Percentiles rank a stretch among this genome's conserved stretches.
These are phyloP conservation scores for Saururus chinensis DNA, from an alignment of 164 flowering plant species.

Conservation along the genomic window DNA sequence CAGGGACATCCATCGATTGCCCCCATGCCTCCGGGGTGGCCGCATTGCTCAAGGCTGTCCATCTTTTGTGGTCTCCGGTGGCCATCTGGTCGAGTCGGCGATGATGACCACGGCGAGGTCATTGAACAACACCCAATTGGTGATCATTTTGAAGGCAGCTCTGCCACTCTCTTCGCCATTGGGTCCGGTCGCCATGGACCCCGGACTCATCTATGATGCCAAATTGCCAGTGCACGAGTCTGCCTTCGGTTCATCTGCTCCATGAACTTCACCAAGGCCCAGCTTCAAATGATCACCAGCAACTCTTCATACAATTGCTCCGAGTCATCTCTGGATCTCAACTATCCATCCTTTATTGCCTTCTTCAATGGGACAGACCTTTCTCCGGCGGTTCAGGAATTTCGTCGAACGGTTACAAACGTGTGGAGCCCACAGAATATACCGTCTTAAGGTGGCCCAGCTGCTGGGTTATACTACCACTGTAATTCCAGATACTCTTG, in stretches of 20 bases:
- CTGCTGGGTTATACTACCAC: constrained; percentile 60
- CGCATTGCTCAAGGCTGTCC: too few relatives aligned
- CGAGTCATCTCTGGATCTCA: constrained; percentile 36
- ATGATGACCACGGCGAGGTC: constrained; percentile 30
- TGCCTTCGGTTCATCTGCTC: constrained; percentile 35
- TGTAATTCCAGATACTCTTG: too few relatives aligned
- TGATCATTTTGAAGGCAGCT: constrained; percentile 12
- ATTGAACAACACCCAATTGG: constrained; percentile 17
- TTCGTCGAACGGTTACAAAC: constrained; percentile 57
- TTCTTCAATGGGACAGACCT: too few relatives aligned
- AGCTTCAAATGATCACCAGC: constrained; percentile 25
- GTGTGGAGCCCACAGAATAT: constrained; percentile 60
- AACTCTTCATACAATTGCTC: not conserved
- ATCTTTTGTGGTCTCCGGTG: too few relatives aligned
- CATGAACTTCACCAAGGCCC: constrained; percentile 28
- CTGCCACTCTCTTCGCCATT: constrained; percentile 24
- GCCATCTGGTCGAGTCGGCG: constrained; percentile 33
- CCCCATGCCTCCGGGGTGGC: too few relatives aligned
- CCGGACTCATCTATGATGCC: constrained; percentile 63
- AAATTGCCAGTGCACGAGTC: constrained; percentile 20
- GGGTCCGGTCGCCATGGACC: constrained; percentile 44
- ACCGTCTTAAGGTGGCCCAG: constrained; percentile 46
- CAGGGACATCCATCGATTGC: too few relatives aligned
- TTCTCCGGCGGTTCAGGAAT: too few relatives aligned
- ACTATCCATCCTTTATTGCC: too few relatives aligned